phyloP scores from a whole-genome alignment of 768 basidiomycete genomes.

The Trametes elegans region DNA sequence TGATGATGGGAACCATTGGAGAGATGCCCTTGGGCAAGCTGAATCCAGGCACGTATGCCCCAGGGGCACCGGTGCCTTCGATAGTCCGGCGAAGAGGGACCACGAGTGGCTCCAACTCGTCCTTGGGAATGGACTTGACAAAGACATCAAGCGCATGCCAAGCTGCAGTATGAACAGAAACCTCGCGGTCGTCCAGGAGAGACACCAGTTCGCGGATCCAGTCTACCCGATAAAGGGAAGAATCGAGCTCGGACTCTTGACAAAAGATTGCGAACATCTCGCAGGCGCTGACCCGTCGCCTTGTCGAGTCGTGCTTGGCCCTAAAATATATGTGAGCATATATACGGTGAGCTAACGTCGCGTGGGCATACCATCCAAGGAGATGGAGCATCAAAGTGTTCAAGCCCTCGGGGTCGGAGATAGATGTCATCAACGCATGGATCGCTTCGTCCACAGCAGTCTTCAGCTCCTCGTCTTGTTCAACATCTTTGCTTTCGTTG shows the following conservation, averaged over 20 bases:
- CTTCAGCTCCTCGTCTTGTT: constrained; percentile 63
- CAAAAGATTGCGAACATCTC: constrained; percentile 80
- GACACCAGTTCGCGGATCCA: constrained; percentile 92
- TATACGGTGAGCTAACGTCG: background rate
- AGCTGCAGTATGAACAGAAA: constrained; percentile 77
- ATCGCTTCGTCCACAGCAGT: constrained; percentile 75
- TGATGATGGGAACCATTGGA: constrained; percentile 81
- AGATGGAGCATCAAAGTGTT: constrained; percentile 87
- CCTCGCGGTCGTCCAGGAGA: constrained; percentile 73
- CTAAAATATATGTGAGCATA: constrained; percentile 35
- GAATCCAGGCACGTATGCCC: constrained; percentile 81
- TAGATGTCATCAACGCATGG: constrained; percentile 69
- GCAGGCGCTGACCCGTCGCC: constrained; percentile 76
- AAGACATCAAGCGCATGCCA: constrained; percentile 83
- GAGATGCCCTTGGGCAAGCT: constrained; percentile 79
- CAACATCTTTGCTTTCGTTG: constrained; percentile 54
- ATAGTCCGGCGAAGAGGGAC: constrained; percentile 86
- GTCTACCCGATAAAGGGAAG: constrained; percentile 83
- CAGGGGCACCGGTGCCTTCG: constrained; percentile 79
- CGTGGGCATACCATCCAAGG: constrained; percentile 71
- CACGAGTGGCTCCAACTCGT: constrained; percentile 88
- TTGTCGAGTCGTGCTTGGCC: constrained; percentile 73
- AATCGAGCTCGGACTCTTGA: constrained; percentile 77
- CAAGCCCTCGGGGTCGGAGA: constrained; percentile 83
- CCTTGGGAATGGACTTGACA: constrained; percentile 88